These are phyloP conservation scores for Colletotrichum orchidophilum DNA, from an alignment of 2,329 filamentous ascomycete genomes.

Conservation along the genomic window DNA sequence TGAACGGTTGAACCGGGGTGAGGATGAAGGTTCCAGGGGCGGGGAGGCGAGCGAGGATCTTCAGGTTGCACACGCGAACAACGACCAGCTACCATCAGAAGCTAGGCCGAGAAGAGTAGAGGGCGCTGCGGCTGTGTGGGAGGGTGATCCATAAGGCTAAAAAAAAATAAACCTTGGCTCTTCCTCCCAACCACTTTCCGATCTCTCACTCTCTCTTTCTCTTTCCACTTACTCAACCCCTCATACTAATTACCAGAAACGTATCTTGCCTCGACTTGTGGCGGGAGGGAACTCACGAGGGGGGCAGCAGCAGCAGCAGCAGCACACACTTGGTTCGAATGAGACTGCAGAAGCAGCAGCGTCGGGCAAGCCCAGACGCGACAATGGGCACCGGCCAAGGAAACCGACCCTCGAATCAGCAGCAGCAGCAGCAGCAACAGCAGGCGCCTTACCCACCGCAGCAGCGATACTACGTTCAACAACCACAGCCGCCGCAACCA, in stretches of 20 bases:
- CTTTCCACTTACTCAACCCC: neutral
- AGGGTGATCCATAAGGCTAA: neutral
- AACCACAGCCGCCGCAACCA: neutral
- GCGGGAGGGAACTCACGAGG: neutral
- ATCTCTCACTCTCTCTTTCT: neutral
- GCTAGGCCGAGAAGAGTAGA: slow-evolving; percentile 8
- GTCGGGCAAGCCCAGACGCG: neutral
- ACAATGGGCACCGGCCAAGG: slow-evolving; percentile 25
- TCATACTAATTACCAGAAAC: too few relatives aligned
- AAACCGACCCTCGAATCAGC: neutral
- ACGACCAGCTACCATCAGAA: neutral
- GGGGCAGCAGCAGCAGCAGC: neutral
- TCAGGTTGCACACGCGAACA: neutral
- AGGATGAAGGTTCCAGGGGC: neutral
- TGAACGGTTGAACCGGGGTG: neutral
- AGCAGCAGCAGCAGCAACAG: neutral
- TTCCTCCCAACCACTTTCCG: neutral
- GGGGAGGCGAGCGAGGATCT: neutral
- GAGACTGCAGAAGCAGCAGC: neutral
- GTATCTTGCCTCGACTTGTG: too few relatives aligned
- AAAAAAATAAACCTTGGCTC: neutral
- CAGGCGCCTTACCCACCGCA: slow-evolving; percentile 20
- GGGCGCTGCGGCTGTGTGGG: slow-evolving; percentile 13
- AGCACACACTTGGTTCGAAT: neutral
- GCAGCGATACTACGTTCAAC: slow-evolving; percentile 21